These are phyloP conservation scores for Blastobotrys apis DNA, from an alignment of 1,139 yeast species.

Conservation along the genomic window DNA sequence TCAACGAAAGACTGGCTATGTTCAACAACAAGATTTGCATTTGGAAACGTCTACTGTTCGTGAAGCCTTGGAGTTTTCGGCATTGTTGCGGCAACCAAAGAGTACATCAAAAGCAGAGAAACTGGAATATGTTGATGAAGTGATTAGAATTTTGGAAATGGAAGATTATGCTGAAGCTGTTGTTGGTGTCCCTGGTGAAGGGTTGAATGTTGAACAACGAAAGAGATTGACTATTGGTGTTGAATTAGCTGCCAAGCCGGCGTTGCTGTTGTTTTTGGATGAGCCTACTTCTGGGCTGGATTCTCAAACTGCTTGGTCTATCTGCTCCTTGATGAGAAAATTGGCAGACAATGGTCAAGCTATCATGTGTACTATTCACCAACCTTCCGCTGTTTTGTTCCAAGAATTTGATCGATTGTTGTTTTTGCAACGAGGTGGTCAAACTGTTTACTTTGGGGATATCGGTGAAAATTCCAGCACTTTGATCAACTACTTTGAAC, in stretches of 20 bases:
- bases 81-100: slow-evolving; percentile 51
- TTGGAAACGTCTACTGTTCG: slow-evolving; percentile 54
- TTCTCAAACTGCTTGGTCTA: slow-evolving; percentile 89
- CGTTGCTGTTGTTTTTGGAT: slow-evolving; percentile 72
- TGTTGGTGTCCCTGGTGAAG: slow-evolving; percentile 65
- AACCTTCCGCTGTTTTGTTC: slow-evolving; percentile 72
- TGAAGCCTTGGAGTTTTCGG: slow-evolving; percentile 56
- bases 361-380: slow-evolving; percentile 76
- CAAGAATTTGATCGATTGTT: slow-evolving; percentile 74
- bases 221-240: slow-evolving; percentile 83
- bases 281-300: slow-evolving; percentile 94
- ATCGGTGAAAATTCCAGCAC: slow-evolving; percentile 61
- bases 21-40: slow-evolving; percentile 60
- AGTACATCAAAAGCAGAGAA: slow-evolving; percentile 46
- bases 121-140: slow-evolving; percentile 51
- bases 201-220: slow-evolving; percentile 79
- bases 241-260: slow-evolving; percentile 84
- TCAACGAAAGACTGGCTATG: slow-evolving; percentile 58
- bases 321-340: slow-evolving; percentile 69
- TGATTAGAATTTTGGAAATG: slow-evolving; percentile 53
- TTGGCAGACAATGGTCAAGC: slow-evolving; percentile 79
- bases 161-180: slow-evolving; percentile 53
- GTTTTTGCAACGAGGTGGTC: slow-evolving; percentile 69
- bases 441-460: slow-evolving; percentile 77
- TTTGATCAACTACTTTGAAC: slow-evolving; percentile 64